Percentiles rank a stretch among this genome's conserved stretches.
phyloP scores from a whole-genome alignment of 1,284 basidiomycete genomes.

The Amylostereum chailletii region DNA sequence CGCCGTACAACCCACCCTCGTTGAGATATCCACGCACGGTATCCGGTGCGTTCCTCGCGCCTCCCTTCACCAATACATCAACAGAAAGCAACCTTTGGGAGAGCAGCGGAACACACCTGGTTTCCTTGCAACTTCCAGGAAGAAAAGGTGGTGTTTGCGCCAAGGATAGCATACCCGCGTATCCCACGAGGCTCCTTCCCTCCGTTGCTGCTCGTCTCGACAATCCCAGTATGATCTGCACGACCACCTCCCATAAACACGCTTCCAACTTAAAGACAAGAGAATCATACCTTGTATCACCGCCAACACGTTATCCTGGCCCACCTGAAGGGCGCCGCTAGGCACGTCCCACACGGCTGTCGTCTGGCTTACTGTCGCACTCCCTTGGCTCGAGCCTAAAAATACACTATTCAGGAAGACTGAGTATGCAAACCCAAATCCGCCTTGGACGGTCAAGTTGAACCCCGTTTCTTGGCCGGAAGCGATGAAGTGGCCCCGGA shows the following conservation, averaged over 20 bases:
- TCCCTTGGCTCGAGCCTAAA: conserved; percentile 39
- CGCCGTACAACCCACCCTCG: conserved; percentile 44
- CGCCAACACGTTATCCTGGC: conserved; percentile 37
- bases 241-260: background rate
- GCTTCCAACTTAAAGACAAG: background rate
- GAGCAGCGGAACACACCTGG: conserved; percentile 19
- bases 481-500: conserved; percentile 41
- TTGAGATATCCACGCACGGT: conserved; percentile 40
- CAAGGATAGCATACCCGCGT: conserved; percentile 34
- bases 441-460: conserved; percentile 36
- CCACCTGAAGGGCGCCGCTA: conserved; percentile 23
- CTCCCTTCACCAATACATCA: conserved; percentile 24
- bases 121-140: conserved; percentile 48
- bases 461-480: conserved; percentile 34
- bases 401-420: conserved; percentile 43
- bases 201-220: conserved; percentile 36
- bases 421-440: conserved; percentile 40
- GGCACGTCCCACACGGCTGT: conserved; percentile 33
- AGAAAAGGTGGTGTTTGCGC: conserved; percentile 29
- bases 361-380: conserved; percentile 29
- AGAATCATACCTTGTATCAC: conserved; percentile 35
- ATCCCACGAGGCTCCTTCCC: conserved; percentile 48
- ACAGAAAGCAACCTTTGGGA: background rate
- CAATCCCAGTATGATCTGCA: conserved; percentile 40
- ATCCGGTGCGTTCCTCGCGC: conserved; percentile 34